Evolutionary conservation across 148 eudicot species (phyloP).

Genomic region (Camellia lanceoleosa): DNA sequence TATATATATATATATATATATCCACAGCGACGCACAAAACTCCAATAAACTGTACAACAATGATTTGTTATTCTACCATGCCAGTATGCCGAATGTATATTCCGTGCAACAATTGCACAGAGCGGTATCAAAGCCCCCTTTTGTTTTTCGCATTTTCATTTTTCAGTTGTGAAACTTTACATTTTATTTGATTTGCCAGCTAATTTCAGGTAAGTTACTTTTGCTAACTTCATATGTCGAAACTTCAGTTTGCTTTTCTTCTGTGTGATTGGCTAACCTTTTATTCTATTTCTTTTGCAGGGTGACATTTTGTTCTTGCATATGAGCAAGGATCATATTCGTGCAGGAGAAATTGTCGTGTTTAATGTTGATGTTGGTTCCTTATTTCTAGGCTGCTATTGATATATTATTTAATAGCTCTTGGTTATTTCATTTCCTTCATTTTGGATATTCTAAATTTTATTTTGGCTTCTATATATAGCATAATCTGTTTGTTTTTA

Average conservation of each 20-base stretch:
- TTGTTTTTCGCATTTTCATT: neutral
- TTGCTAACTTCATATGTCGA: neutral
- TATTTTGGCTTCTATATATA: neutral
- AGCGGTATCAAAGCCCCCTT: neutral
- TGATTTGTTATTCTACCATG: neutral
- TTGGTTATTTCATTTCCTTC: neutral
- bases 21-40: too few species aligned
- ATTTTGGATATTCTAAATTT: neutral
- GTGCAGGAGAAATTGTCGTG: slow-evolving; percentile 77
- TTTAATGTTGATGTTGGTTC: slow-evolving; percentile 63
- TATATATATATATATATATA: too few species aligned
- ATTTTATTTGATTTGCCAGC: neutral
- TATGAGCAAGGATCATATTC: slow-evolving; percentile 62
- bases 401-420: neutral
- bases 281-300: slow-evolving; percentile 33
- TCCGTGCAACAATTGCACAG: neutral
- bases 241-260: slow-evolving; percentile 3
- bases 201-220: neutral
- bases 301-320: slow-evolving; percentile 76
- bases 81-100: too few species aligned
- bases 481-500: neutral
- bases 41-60: too few species aligned
- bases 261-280: neutral
- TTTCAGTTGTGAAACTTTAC: neutral
- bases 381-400: neutral